Evolutionary conservation across 495 filamentous ascomycete species (phyloP).

Genomic region (Penicillium psychrofluorescens): DNA sequence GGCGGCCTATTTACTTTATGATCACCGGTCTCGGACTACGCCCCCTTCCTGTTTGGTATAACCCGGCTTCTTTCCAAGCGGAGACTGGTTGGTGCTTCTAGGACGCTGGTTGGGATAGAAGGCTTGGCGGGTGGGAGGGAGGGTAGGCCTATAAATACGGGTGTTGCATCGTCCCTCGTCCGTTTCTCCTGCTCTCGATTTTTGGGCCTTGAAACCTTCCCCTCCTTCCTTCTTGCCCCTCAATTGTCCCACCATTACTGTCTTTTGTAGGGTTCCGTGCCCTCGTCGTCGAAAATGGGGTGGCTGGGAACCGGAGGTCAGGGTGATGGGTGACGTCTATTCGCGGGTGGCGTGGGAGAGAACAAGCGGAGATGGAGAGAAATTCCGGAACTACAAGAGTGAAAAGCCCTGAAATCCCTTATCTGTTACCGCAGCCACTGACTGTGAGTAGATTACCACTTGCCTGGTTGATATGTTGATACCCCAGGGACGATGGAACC

Average conservation of each 20-base stretch:
- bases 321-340: slow-evolving; percentile 11
- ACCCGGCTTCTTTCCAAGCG: slow-evolving; percentile 8
- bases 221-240: slow-evolving; percentile 1
- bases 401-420: too few species aligned
- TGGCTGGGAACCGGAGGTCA: slow-evolving; percentile 30
- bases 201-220: neutral
- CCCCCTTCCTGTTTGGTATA: slow-evolving; percentile 6
- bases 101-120: too few species aligned
- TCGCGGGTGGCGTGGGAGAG: slow-evolving; percentile 6
- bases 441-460: neutral
- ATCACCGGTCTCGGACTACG: slow-evolving; percentile 20
- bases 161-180: slow-evolving; percentile 4
- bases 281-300: slow-evolving; percentile 16
- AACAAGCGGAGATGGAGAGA: slow-evolving; percentile 11
- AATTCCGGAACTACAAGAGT: neutral
- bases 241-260: slow-evolving; percentile 1
- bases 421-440: neutral
- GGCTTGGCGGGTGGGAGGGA: neutral
- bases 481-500: too few species aligned
- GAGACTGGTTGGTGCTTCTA: neutral
- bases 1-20: slow-evolving; percentile 15
- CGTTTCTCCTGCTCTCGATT: slow-evolving; percentile 10
- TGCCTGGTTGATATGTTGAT: too few species aligned
- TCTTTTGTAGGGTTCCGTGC: neutral
- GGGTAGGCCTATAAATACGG: neutral